Base-by-base conservation (phyloP, 805 yeast genomes). In the Schwanniomyces vanrijiae region DNA sequence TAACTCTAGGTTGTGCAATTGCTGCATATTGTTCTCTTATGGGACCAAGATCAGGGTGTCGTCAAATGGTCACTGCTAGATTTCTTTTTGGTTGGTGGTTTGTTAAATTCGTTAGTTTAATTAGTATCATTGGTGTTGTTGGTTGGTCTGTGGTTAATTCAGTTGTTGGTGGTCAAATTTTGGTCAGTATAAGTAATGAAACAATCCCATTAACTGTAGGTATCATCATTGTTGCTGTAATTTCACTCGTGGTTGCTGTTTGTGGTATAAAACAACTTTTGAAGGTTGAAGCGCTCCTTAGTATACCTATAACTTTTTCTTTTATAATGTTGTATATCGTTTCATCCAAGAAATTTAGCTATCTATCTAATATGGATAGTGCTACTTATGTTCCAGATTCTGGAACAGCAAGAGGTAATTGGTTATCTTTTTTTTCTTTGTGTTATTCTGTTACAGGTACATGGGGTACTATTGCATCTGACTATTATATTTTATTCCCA, bases 71-170 rank as follows among this genome's bases (percentile, higher is more conserved):
- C 8, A 77, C 88, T 19, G 85, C 90, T 1, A 74, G 96, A 51
- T 88, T 77, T 55, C 69, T 88, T 40, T 90, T 89, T 62, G 97
- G 97, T 1, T 85, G 91, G 83, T 86, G 86, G 84, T 81, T 84
- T 54, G 90, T 90, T 34, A 85, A 86, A 62, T 70, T 88, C 45
- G 86, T 88, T 40, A 83, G 89, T 4, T 63, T 90, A 37, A 80
- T 86, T 33, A 79, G 88, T 39, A 81, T 87, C 48, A 64, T 87
- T 37, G 95, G 96, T 42, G 85, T 86, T 13, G 62, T 88, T 55
- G 96, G 96, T n/a, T 90, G 96, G 96, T 81, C 92, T n/a, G 84
- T 90, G 29, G 90, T 89, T n/a, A 89, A 88, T 61, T 80, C 87
- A 55, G 94, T 89, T 42, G 83, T 88, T 47, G 96, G 96, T 33